Evolutionary conservation across 2,329 filamentous ascomycete genomes (phyloP).

Genomic region (Xylaria sp.): DNA sequence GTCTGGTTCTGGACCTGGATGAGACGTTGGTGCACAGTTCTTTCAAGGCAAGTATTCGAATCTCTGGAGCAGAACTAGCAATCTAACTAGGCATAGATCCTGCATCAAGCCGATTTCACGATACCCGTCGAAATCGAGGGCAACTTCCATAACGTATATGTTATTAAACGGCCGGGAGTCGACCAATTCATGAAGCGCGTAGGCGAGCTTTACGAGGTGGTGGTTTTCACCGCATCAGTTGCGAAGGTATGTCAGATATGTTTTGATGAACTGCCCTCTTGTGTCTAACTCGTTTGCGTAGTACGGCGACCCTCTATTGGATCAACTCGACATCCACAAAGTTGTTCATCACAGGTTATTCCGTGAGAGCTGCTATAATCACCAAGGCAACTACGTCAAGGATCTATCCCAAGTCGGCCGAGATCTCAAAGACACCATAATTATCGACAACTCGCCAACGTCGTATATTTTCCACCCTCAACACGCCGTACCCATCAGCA

Average conservation of each 20-base stretch:
- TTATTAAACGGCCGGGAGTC: conserved; percentile 98
- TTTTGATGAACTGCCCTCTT: not conserved
- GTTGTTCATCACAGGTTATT: conserved; percentile 96
- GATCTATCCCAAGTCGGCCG: conserved; percentile 96
- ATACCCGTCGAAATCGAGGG: conserved; percentile 99
- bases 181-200: conserved; percentile 99
- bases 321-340: conserved; percentile 95
- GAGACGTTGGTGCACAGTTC: conserved; percentile 98
- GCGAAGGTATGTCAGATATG: conserved; percentile 73
- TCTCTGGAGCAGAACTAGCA: not conserved
- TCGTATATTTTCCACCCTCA: conserved; percentile 99
- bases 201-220: conserved; percentile 95
- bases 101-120: conserved; percentile 97
- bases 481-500: conserved; percentile 98
- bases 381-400: conserved; percentile 99
- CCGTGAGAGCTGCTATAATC: conserved; percentile 98
- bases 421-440: conserved; percentile 95
- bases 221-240: conserved; percentile 97
- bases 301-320: conserved; percentile 95
- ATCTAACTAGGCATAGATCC: conserved; percentile 62
- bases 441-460: conserved; percentile 98
- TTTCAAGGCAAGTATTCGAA: conserved; percentile 75
- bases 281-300: conserved; percentile 42
- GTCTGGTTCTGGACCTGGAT: conserved; percentile 90
- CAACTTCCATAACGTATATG: conserved; percentile 98